Conservation (phyloP, 768 basidiomycete species). For the Mycena leptocephala region DNA sequence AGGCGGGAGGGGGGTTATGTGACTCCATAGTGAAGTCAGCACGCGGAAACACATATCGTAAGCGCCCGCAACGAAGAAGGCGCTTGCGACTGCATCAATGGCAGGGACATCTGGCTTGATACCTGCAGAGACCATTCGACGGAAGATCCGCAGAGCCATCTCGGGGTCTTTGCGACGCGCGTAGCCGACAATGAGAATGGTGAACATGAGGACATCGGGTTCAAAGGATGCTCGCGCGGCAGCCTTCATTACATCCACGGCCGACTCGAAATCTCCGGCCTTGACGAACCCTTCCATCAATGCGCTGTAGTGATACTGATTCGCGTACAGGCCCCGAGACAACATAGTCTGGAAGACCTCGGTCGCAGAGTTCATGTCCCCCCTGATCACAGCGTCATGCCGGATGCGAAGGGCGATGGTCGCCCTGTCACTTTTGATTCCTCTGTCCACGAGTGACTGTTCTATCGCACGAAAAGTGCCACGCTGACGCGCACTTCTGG, state of each 20-base stretch:
- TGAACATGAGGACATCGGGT: slow-evolving; percentile 81
- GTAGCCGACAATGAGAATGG: slow-evolving; percentile 82
- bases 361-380: slow-evolving; percentile 67
- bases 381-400: slow-evolving; percentile 70
- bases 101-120: slow-evolving; percentile 80
- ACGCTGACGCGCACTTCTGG: slow-evolving; percentile 47
- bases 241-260: slow-evolving; percentile 69
- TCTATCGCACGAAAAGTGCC: slow-evolving; percentile 59
- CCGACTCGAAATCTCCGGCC: slow-evolving; percentile 72
- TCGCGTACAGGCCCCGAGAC: slow-evolving; percentile 79
- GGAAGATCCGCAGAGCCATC: slow-evolving; percentile 70
- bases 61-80: slow-evolving; percentile 73
- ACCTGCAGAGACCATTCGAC: slow-evolving; percentile 73
- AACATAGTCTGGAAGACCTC: slow-evolving; percentile 73
- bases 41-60: slow-evolving; percentile 66
- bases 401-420: slow-evolving; percentile 76
- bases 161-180: slow-evolving; percentile 72
- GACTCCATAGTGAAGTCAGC: slow-evolving; percentile 76
- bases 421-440: slow-evolving; percentile 69
- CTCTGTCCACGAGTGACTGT: slow-evolving; percentile 62
- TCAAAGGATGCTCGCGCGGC: slow-evolving; percentile 66
- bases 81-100: slow-evolving; percentile 80
- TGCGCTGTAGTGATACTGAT: slow-evolving; percentile 80
- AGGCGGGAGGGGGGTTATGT: slow-evolving; percentile 73
- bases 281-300: slow-evolving; percentile 83